Conservation (phyloP, 176 grass and related monocot species). For the Pontederia crassipes region DNA sequence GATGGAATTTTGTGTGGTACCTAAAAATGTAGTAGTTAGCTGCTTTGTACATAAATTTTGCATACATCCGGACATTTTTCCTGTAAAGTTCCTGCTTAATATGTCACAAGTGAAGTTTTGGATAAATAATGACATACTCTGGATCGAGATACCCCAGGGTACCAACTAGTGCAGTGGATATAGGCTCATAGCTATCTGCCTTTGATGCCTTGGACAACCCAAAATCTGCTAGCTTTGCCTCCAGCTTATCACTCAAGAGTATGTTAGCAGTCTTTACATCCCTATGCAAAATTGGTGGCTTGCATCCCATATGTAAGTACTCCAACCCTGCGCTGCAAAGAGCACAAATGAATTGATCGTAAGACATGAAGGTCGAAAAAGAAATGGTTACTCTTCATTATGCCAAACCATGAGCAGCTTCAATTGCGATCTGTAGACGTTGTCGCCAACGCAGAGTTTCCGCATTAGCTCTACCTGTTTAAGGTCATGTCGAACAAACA, state of each 20-base stretch:
- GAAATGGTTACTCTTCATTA: not conserved
- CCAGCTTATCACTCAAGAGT: slow-evolving; percentile 21
- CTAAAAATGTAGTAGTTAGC: not conserved
- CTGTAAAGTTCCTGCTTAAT: too few species aligned
- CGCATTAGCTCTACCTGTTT: not conserved
- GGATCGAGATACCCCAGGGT: slow-evolving; percentile 36
- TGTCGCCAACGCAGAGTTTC: slow-evolving; percentile 12
- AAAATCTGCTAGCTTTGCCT: slow-evolving; percentile 38
- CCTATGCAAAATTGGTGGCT: slow-evolving; percentile 23
- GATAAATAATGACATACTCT: slow-evolving; percentile 17
- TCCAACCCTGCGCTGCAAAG: slow-evolving; percentile 20
- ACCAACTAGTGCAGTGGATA: slow-evolving; percentile 12
- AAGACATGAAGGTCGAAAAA: not conserved
- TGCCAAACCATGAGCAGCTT: slow-evolving; percentile 13
- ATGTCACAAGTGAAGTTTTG: too few species aligned
- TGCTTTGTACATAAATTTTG: too few species aligned
- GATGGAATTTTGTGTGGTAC: not conserved
- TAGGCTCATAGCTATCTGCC: not conserved
- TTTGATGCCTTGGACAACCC: slow-evolving; percentile 22
- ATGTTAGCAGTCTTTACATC: slow-evolving; percentile 49
- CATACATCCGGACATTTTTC: too few species aligned
- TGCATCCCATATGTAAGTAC: slow-evolving; percentile 42
- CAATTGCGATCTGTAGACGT: slow-evolving; percentile 9
- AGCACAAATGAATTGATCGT: not conserved
- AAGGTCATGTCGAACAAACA: too few species aligned